These are phyloP conservation scores for Colletotrichum simmondsii DNA, from an alignment of 2,329 filamentous ascomycete genomes.

Conservation along the genomic window DNA sequence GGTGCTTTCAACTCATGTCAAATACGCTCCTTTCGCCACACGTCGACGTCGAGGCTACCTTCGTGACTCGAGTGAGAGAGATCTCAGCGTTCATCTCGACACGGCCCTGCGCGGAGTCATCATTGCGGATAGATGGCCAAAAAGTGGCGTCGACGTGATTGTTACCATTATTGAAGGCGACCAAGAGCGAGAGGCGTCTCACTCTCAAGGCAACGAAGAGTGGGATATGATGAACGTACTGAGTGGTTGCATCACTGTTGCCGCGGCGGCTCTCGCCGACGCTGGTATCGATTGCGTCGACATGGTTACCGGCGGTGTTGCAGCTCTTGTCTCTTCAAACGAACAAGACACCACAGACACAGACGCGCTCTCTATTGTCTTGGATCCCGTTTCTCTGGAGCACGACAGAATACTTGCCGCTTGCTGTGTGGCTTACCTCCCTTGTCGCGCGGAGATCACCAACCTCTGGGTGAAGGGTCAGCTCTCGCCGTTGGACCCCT, in stretches of 20 bases:
- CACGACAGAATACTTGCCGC: slow-evolving; percentile 82
- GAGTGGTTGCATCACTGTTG: slow-evolving; percentile 91
- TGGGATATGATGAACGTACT: slow-evolving; percentile 95
- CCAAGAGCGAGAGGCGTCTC: slow-evolving; percentile 71
- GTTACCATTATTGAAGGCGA: slow-evolving; percentile 95
- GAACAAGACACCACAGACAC: slow-evolving; percentile 26
- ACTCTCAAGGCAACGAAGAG: slow-evolving; percentile 67
- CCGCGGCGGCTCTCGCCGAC: slow-evolving; percentile 91
- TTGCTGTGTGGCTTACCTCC: slow-evolving; percentile 91
- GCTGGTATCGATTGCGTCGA: slow-evolving; percentile 97
- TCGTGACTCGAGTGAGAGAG: slow-evolving; percentile 85
- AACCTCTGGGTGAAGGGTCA: slow-evolving; percentile 93
- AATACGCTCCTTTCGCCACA: slow-evolving; percentile 95
- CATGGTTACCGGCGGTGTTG: slow-evolving; percentile 88
- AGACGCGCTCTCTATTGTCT: slow-evolving; percentile 58
- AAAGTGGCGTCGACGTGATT: slow-evolving; percentile 95
- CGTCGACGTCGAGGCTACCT: slow-evolving; percentile 85
- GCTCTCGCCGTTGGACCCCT: slow-evolving; percentile 52
- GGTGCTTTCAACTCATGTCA: slow-evolving; percentile 91
- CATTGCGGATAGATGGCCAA: slow-evolving; percentile 97
- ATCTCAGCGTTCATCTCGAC: slow-evolving; percentile 91
- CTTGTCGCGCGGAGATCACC: slow-evolving; percentile 88
- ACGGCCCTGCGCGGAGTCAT: slow-evolving; percentile 89
- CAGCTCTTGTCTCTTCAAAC: slow-evolving; percentile 72
- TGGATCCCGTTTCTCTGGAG: slow-evolving; percentile 87